Base-by-base conservation (phyloP, 306 rosid species). In the Sicyos baderoa region DNA sequence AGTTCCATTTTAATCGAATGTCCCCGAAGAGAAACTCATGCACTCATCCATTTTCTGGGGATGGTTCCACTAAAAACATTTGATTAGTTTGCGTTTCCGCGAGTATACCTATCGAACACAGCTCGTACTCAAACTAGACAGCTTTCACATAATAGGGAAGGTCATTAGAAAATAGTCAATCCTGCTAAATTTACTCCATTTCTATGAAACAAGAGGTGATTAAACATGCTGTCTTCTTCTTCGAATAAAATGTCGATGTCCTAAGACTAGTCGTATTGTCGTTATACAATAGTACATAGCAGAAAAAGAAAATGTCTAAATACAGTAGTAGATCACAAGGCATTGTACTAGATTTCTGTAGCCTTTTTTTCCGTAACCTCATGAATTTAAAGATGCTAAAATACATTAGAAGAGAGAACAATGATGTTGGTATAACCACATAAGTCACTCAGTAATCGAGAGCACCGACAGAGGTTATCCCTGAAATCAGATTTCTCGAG, bases 391-490 rank as follows among this genome's bases (percentile, higher is more conserved):
- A 76, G 76, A 64, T 54, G 84, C 78, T 74, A 78, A 82, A 80
- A 84, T 86, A 86, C 89, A n/a, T n/a, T n/a, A 87, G 59, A 73
- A 70, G 74, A 72, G 82, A 76, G 76, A 54, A 63, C 17, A 19
- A 18, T 72, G 80, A 68, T 79, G 62, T 35, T 72, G 76, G 72
- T 74, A 73, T 72, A 70, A 29, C 61, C 48, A 5, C 48, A 48
- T 32, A 2, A 12, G 56, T 54, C 35, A 73, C 54, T 89, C 81
- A 88, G 77, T 82, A 90, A 77, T 94, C 95, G 49, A 88, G 85
- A 9, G 96, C 86, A 72, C 99, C 97, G 27, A 90, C 96, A 0
- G 87, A 75, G n/a, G 95, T 82, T 62, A 90, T 84, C 74, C 96
- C 96, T 12, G 82, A 50, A 80, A 88, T 85, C 74, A 79, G 42